Evolutionary conservation across 441 rosid genomes (phyloP).

Genomic region (Pelargonium myrrhifolium): DNA sequence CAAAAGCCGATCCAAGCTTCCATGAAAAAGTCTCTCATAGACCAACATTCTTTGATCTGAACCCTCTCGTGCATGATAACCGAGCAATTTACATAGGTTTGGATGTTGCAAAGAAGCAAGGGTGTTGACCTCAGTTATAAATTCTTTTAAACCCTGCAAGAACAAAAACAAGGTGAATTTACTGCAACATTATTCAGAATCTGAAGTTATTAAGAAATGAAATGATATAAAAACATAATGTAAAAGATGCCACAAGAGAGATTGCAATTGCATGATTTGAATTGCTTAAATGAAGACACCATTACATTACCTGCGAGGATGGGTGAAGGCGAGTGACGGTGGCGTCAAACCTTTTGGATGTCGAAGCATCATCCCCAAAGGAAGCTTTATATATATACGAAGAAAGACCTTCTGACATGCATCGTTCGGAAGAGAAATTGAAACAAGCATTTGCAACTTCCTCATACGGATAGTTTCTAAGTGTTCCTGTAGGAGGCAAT

Average conservation of each 20-base stretch:
- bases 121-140: constrained; percentile 66
- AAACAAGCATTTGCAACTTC: constrained; percentile 76
- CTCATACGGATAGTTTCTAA: constrained; percentile 59
- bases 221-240: too few species aligned
- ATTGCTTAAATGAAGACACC: neutral
- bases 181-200: neutral
- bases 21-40: constrained; percentile 83
- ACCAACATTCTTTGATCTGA: constrained; percentile 77
- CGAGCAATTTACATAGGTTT: constrained; percentile 80
- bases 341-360: constrained; percentile 74
- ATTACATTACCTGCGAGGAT: constrained; percentile 50
- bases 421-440: constrained; percentile 62
- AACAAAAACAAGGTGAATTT: neutral
- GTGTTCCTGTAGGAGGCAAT: constrained; percentile 68
- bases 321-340: constrained; percentile 75
- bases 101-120: constrained; percentile 87
- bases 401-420: constrained; percentile 76
- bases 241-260: too few species aligned
- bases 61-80: constrained; percentile 78
- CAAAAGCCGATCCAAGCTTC: constrained; percentile 81
- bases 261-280: neutral
- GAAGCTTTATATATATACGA: constrained; percentile 80
- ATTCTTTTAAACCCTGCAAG: constrained; percentile 67
- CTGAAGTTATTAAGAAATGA: neutral
- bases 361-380: constrained; percentile 66